A percentile compares a stretch with the other conserved stretches of the same genome.
phyloP scores from a whole-genome alignment of 106 monocot genomes.

The Hemerocallis citrina region DNA sequence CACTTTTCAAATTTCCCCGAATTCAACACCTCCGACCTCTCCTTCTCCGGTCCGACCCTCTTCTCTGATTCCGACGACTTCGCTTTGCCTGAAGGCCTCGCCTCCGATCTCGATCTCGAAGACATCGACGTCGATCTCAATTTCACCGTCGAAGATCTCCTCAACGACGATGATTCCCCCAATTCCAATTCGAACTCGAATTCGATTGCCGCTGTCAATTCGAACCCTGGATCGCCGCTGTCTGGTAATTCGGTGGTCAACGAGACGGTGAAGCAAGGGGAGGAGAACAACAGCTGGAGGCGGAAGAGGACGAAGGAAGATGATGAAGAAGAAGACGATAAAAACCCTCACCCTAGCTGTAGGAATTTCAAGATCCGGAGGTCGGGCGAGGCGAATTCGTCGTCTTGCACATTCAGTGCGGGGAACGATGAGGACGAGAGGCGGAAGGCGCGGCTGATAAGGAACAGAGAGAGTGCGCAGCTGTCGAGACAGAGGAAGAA shows the following conservation, averaged over 20 bases:
- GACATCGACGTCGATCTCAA: constrained; percentile 27
- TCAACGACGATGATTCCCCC: background rate
- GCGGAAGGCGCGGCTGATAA: constrained; percentile 42
- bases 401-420: background rate
- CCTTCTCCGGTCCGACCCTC: constrained; percentile 14
- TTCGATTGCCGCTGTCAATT: too few species aligned
- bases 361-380: constrained; percentile 14
- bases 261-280: constrained; percentile 19
- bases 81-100: background rate
- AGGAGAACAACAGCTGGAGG: constrained; percentile 9
- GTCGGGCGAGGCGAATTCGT: constrained; percentile 11
- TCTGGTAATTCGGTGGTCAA: constrained; percentile 16
- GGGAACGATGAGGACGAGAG: constrained; percentile 32
- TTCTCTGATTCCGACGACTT: constrained; percentile 10
- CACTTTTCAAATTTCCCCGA: constrained; percentile 4
- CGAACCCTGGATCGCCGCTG: constrained; percentile 15
- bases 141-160: constrained; percentile 50
- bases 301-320: constrained; percentile 16
- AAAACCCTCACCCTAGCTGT: constrained; percentile 7
- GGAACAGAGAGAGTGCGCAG: constrained; percentile 77
- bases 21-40: constrained; percentile 9
- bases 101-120: constrained; percentile 11
- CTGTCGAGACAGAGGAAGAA: constrained; percentile 72
- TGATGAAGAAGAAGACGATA: background rate
- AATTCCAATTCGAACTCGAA: background rate